phyloP scores from a whole-genome alignment of 495 filamentous ascomycete genomes.

The Trichoderma asperelloides region DNA sequence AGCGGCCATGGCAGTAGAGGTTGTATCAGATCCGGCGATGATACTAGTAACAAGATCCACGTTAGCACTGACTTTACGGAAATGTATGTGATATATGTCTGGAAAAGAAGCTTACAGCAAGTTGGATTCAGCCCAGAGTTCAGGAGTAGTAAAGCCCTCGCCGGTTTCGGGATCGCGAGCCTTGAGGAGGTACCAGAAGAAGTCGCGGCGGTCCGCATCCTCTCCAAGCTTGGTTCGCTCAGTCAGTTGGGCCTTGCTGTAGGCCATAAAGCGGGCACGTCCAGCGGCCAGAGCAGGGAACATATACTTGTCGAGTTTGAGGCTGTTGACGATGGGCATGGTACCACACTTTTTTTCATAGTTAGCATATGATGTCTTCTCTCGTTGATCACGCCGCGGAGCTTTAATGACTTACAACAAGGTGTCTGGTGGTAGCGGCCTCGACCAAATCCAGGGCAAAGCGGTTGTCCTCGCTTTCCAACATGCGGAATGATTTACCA shows the following conservation, averaged over 20 bases:
- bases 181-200: slow-evolving; percentile 52
- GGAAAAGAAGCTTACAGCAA: slow-evolving; percentile 39
- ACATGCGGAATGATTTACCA: slow-evolving; percentile 63
- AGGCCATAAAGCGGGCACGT: slow-evolving; percentile 46
- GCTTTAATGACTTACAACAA: slow-evolving; percentile 36
- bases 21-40: slow-evolving; percentile 55
- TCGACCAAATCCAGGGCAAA: slow-evolving; percentile 49
- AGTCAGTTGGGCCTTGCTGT: slow-evolving; percentile 44
- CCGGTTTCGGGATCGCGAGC: slow-evolving; percentile 54
- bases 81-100: not conserved
- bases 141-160: slow-evolving; percentile 52
- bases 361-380: not conserved
- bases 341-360: slow-evolving; percentile 36
- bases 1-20: slow-evolving; percentile 52
- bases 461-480: slow-evolving; percentile 50
- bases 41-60: slow-evolving; percentile 27
- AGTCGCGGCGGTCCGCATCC: slow-evolving; percentile 54
- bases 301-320: slow-evolving; percentile 47
- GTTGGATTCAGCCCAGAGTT: slow-evolving; percentile 65
- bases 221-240: slow-evolving; percentile 47
- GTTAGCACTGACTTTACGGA: not conserved
- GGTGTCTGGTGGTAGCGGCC: slow-evolving; percentile 45
- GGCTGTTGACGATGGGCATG: slow-evolving; percentile 46
- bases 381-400: not conserved
- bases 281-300: slow-evolving; percentile 47